Evolutionary conservation across 23 red algal genomes (phyloP).

Genomic region (Gracilaria vermiculophylla): DNA sequence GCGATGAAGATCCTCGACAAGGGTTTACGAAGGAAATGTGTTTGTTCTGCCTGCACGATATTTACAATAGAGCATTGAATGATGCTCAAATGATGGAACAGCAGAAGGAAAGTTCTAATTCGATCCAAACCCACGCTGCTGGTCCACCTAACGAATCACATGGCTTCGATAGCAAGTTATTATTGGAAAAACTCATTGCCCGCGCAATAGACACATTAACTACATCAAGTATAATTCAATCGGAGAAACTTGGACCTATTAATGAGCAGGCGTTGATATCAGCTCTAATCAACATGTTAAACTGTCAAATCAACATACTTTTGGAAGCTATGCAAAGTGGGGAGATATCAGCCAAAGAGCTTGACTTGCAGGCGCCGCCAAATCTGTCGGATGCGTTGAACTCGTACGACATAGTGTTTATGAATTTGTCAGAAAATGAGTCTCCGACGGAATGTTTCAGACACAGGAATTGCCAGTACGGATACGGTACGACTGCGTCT

Average conservation of each 20-base stretch:
- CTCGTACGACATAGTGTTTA: conserved; percentile 32
- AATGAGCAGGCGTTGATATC: neutral
- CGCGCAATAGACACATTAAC: neutral
- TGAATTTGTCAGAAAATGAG: neutral
- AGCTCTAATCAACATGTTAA: neutral
- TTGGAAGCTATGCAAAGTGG: neutral
- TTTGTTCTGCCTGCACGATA: conserved; percentile 16
- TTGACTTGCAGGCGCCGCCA: neutral
- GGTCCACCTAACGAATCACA: neutral
- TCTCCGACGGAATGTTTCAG: neutral
- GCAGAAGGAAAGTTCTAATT: neutral
- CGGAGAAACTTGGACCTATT: neutral
- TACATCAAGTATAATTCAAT: neutral
- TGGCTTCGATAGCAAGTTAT: neutral
- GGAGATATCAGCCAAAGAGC: neutral
- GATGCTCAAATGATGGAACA: neutral
- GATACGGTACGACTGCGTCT: neutral
- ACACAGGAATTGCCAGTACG: neutral
- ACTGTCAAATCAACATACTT: neutral
- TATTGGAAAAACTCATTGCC: neutral
- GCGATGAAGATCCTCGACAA: conserved; percentile 20
- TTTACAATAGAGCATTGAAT: neutral
- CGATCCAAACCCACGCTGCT: neutral
- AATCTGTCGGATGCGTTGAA: neutral
- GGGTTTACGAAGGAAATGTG: neutral